Base-by-base conservation (phyloP, 2,329 filamentous ascomycete species). In the Hymenotorrendiella dingleyae region DNA sequence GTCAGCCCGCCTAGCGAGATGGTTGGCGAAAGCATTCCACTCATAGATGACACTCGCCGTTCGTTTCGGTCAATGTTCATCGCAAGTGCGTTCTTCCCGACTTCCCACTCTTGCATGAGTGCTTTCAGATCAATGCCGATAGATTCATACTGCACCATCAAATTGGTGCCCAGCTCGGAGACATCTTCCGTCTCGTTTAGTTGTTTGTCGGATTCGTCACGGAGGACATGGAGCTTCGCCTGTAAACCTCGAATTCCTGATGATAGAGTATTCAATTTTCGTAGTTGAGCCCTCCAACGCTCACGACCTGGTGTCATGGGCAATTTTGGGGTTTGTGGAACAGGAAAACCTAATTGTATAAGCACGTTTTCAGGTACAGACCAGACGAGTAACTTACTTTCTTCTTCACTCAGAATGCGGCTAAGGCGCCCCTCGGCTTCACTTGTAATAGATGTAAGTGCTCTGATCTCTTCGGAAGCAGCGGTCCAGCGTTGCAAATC, bases 61-160 rank as follows among this genome's bases (percentile, higher is more conserved):
- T 88, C 82, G 60, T 90, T 87, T 45, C 82, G 80, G 62, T 93
- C 84, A 57, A 95, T 84, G 53, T 85, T 90, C 42, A 80, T 78
- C 35, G 87, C 81, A 40, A 98, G 70, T 5, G 87, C 82, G n/a
- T 82, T 77, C 62, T 86, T 91, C 38, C 91, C 93, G 40, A 84
- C 78, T 56, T 94, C 87, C 90, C 90, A 95, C 50, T 88, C 85
- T 49, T 84, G 75, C 64, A 90, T 80, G 37, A 95, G 68, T 32
- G 82, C 77, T 61, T 84, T 84, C 33, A 98, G 73, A 58, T 98
- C 93, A 20, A 82, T 73, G 3, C 93, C 93, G 50, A 98, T 94
- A 4, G 89, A 91, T 43, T 98, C 93, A 63, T 97, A 98, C 58
- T 97, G 93, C 17, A 81, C 68, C 73, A 95, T 82, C 28, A 97